These are phyloP conservation scores for Helicocarpus griseus DNA, from an alignment of 2,329 filamentous ascomycete species.

Conservation along the genomic window DNA sequence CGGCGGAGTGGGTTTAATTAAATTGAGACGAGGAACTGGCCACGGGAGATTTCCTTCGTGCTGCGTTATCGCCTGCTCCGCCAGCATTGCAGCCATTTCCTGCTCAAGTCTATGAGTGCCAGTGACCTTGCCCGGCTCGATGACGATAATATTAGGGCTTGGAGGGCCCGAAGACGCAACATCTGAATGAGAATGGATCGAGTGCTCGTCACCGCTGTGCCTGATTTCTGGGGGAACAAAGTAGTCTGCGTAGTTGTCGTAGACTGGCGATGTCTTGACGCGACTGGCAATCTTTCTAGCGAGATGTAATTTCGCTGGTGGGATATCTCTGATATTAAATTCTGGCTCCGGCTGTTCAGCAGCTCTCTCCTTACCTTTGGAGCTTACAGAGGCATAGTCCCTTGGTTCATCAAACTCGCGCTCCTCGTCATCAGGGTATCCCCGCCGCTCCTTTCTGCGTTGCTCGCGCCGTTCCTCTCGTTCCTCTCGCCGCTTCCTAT, in stretches of 20 bases:
- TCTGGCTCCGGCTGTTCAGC: background rate
- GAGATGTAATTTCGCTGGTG: slow-evolving; percentile 10
- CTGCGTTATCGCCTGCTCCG: slow-evolving; percentile 15
- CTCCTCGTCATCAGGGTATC: slow-evolving; percentile 1
- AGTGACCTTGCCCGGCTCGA: slow-evolving; percentile 23
- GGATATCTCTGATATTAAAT: background rate
- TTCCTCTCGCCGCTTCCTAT: slow-evolving; percentile 26
- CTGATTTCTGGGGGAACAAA: slow-evolving; percentile 32
- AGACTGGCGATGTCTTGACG: slow-evolving; percentile 22
- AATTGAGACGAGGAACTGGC: slow-evolving; percentile 44
- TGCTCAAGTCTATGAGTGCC: slow-evolving; percentile 13
- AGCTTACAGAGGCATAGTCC: slow-evolving; percentile 4
- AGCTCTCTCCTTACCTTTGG: slow-evolving; percentile 8
- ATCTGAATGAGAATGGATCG: slow-evolving; percentile 7
- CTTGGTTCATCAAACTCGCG: slow-evolving; percentile 9
- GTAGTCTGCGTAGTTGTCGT: slow-evolving; percentile 36
- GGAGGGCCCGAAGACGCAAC: slow-evolving; percentile 11
- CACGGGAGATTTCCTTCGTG: slow-evolving; percentile 29
- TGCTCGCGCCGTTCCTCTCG: slow-evolving; percentile 28
- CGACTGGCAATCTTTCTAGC: slow-evolving; percentile 23
- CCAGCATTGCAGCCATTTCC: slow-evolving; percentile 10
- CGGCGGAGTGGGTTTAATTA: slow-evolving; percentile 50
- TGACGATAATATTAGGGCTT: slow-evolving; percentile 23
- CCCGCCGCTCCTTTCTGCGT: slow-evolving; percentile 31
- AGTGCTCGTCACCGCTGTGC: slow-evolving; percentile 30